Conservation (phyloP, 75 land plant species). For the Pinus tabuliformis region DNA sequence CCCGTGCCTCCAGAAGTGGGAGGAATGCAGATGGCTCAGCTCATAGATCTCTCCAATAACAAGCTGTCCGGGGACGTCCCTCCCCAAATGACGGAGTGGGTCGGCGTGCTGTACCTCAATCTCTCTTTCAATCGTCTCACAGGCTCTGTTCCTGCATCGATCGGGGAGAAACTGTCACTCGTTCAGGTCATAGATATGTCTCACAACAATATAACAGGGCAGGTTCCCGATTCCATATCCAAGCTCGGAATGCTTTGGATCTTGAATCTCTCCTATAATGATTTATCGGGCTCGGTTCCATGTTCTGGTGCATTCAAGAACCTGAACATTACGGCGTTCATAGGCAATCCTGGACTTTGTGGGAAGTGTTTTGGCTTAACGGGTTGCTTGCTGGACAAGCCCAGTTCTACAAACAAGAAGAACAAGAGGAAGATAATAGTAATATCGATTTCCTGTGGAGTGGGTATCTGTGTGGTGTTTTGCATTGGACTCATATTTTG, state of each 20-base stretch:
- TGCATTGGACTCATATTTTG: background rate
- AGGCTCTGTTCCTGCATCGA: background rate
- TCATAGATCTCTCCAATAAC: background rate
- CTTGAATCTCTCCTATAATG: constrained; percentile 49
- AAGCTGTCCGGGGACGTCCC: background rate
- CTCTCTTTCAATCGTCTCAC: background rate
- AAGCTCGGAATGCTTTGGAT: constrained; percentile 25
- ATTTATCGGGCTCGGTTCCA: constrained; percentile 55
- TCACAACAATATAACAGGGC: constrained; percentile 48
- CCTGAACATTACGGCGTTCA: constrained; percentile 22
- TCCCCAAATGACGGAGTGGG: background rate
- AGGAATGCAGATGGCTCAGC: background rate
- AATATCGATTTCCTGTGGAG: no score
- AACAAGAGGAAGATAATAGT: no score
- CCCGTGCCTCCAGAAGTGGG: background rate
- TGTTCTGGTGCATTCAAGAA: constrained; percentile 22
- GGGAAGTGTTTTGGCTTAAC: constrained; percentile 28
- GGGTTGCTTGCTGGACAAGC: background rate
- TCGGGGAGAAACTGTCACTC: constrained; percentile 20
- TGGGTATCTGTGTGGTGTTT: background rate
- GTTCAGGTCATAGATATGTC: constrained; percentile 56
- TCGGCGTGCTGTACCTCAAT: background rate
- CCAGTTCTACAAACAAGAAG: background rate
- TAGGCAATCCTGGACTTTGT: constrained; percentile 54
- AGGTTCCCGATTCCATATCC: constrained; percentile 33